Evolutionary conservation across 179 eudicot species (phyloP), one percentile per base, ranked within the genome.

Genomic region (Beta macrorhiza): DNA sequence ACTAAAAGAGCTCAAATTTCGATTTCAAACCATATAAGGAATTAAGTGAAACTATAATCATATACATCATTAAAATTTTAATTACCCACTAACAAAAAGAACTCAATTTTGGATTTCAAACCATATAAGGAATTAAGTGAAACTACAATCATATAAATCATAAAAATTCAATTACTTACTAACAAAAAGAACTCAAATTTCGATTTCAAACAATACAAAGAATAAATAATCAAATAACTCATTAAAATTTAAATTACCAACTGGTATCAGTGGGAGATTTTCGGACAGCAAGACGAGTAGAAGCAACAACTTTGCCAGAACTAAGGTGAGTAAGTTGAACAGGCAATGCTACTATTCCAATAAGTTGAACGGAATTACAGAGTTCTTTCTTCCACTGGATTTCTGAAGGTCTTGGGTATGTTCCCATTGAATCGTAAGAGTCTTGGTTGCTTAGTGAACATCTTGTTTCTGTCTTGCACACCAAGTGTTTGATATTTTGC

Each of bases 341-440:
- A 0, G 90, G 89, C 0, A 89, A 73, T 0, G 81, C 93, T 0
- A 93, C 92, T 19, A 67, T 87, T 9, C 98, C 99, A 7, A 93
- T 92, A 47, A 95, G 90, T 77, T 94, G 98, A 37, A 93, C 92
- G 29, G 84, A 75, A 82, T 94, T 94, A 44, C 91, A 88, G 1
- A 94, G 83, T 81, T 93, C 98, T 83, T 94, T 94, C 81, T 87
- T 91, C 98, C 98, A 94, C 80, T 75, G 90, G 49, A 91, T 87
- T 82, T 91, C 97, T 19, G 87, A 9, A 1, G 98, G 98, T 71
- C 82, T 80, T 0, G 91, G 88, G 81, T 89, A 91, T 68, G 76
- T 77, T 25, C 62, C 67, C 12, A 45, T 20, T 69, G 67, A 59
- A 42, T 78, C 84, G 52, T 67, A 37, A 13, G 69, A 51, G 11